Conservation (phyloP, 441 rosid species). For the Codiaeum variegatum region DNA sequence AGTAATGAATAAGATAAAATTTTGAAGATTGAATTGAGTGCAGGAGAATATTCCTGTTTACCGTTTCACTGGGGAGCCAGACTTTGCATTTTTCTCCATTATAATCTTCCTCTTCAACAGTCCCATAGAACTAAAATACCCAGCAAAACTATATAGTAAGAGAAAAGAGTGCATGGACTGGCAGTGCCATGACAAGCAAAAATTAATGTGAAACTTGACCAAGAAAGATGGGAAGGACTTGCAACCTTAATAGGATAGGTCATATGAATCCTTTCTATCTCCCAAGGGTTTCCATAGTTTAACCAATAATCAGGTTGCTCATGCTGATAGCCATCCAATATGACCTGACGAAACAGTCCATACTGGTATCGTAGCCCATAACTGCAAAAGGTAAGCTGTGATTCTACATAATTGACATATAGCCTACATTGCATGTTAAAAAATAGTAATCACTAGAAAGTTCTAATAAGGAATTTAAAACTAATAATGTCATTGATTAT, state of each 20-base stretch:
- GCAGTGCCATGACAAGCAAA: background rate
- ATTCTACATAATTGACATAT: slow-evolving; percentile 2
- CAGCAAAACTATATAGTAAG: slow-evolving; percentile 16
- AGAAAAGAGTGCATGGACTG: background rate
- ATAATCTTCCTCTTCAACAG: slow-evolving; percentile 35
- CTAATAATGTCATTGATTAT: background rate
- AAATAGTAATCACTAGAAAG: background rate
- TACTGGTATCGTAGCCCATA: slow-evolving; percentile 56
- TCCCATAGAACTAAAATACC: slow-evolving; percentile 46
- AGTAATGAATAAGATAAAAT: background rate
- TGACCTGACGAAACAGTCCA: slow-evolving; percentile 55
- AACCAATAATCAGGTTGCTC: slow-evolving; percentile 60
- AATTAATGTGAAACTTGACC: slow-evolving; percentile 8
- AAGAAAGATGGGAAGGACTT: slow-evolving; percentile 18
- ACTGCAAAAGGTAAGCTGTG: slow-evolving; percentile 26
- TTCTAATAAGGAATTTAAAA: background rate
- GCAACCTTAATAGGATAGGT: slow-evolving; percentile 53
- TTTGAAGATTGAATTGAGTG: background rate
- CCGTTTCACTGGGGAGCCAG: slow-evolving; percentile 53
- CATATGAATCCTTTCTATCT: slow-evolving; percentile 52
- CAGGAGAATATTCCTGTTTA: slow-evolving; percentile 17
- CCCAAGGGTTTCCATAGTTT: slow-evolving; percentile 65
- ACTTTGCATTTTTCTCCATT: slow-evolving; percentile 37
- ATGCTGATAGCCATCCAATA: slow-evolving; percentile 50
- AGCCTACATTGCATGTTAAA: background rate